Base-by-base conservation (phyloP, 495 filamentous ascomycete species). In the Trichoderma asperelloides region DNA sequence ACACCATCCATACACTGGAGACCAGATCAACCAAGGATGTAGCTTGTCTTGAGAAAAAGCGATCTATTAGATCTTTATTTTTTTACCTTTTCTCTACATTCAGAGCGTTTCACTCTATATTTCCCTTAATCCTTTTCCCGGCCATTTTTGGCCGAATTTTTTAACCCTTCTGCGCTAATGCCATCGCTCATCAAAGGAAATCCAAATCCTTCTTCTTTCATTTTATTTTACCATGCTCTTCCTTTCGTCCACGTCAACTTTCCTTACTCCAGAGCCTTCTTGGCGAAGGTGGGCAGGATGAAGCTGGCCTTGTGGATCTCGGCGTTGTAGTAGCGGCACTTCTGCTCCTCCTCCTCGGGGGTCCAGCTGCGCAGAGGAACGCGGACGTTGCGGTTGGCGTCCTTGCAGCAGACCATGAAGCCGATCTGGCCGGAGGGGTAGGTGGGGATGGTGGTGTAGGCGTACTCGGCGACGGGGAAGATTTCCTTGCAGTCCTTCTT, bases 331-430 rank as follows among this genome's bases (percentile, higher is more conserved):
- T 99, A 99, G 75, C 86, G 82, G 88, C 90, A 96, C 64, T 91
- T 81, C 79, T 90, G 89, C 73, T 89, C 87, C 85, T 99, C 96
- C 79, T 97, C 93, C 79, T 97, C 93, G 68, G 81, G 77, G 65
- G 85, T 80, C 87, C 90, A 95, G 65, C 78, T 79, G 72, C 96
- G 89, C 37, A 97, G 70, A 45, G 96, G 96, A 78, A 87, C 88
- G 74, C 82, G 89, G 67, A 98, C 86, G 80, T 99, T 87, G 75
- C 89, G 87, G 70, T 76, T 85, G 71, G 86, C 82, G 75, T 98
- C 95, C 87, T 98, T 98, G 87, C 84, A 90, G 88, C 95, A 98
- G 70, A 99, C 91, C 92, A 98, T 96, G 88, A 98, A 99, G 77
- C 96, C 96, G 75, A 99, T 99, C 84, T 97, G 94, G 77, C 96